These are phyloP conservation scores for Aureobasidium sp. DNA, from an alignment of 2,329 filamentous ascomycete species.

Conservation along the genomic window DNA sequence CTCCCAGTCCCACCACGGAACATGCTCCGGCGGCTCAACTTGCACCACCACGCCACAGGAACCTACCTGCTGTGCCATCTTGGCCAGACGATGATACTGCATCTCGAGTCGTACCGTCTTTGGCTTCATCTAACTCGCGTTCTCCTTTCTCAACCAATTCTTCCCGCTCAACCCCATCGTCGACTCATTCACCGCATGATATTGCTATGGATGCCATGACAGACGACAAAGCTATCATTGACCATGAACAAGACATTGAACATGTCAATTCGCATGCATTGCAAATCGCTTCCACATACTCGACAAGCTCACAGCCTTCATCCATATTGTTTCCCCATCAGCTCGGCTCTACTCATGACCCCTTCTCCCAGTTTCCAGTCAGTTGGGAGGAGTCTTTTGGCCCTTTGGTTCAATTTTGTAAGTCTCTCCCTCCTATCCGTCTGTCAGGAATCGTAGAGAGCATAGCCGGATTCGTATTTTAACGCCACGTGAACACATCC, in stretches of 20 bases:
- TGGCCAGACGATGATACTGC: neutral
- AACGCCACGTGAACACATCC: no score
- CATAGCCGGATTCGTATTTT: neutral
- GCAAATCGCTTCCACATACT: neutral
- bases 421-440: neutral
- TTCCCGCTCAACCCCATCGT: neutral
- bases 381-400: neutral
- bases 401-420: neutral
- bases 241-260: neutral
- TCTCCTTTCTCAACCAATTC: neutral
- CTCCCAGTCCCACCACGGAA: neutral
- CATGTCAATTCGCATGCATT: neutral
- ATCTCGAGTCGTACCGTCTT: neutral
- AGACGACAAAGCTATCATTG: neutral
- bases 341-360: conserved; percentile 1
- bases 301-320: neutral
- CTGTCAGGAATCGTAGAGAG: neutral
- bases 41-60: neutral
- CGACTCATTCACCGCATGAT: neutral
- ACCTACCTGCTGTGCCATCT: neutral
- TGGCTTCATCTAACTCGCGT: neutral
- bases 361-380: neutral
- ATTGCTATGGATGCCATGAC: neutral
- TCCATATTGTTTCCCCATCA: neutral
- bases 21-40: neutral